Percentiles rank a stretch among this genome's conserved stretches.
Conservation (phyloP, 140 eudicot genomes). For the Flaveria floridana region DNA sequence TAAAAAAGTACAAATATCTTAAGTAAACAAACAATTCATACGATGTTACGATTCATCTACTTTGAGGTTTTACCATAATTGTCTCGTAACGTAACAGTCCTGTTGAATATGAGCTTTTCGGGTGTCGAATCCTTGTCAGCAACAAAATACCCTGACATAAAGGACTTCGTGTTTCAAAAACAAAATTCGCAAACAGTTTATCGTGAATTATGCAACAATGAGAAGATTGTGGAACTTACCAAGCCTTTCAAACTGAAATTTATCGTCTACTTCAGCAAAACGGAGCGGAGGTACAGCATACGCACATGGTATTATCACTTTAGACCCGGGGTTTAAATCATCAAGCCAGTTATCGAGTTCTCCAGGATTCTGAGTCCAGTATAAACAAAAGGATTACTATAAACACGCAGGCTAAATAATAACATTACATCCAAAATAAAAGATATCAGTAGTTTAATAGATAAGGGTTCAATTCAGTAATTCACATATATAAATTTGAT, state of each 20-base stretch:
- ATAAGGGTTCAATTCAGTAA: background rate
- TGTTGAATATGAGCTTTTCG: slow-evolving; percentile 81
- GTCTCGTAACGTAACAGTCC: slow-evolving; percentile 84
- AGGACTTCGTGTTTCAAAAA: slow-evolving; percentile 3
- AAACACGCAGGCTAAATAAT: background rate
- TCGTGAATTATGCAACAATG: background rate
- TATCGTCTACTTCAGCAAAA: slow-evolving; percentile 57
- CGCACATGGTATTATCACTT: slow-evolving; percentile 64
- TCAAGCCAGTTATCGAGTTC: slow-evolving; percentile 93
- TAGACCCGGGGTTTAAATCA: slow-evolving; percentile 74
- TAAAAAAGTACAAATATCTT: background rate
- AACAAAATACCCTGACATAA: slow-evolving; percentile 68
- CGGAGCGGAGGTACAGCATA: slow-evolving; percentile 69
- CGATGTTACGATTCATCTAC: slow-evolving; percentile 25
- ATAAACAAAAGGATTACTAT: slow-evolving; percentile 12
- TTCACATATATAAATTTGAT: background rate
- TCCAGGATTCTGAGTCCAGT: slow-evolving; percentile 62
- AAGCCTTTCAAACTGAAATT: slow-evolving; percentile 89
- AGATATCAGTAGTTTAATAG: background rate
- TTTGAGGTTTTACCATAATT: slow-evolving; percentile 70
- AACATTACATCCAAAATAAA: background rate
- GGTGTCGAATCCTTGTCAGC: slow-evolving; percentile 84
- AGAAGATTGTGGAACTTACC: slow-evolving; percentile 47
- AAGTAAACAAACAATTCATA: background rate
- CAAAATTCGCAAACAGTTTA: background rate